phyloP scores from a whole-genome alignment of 306 rosid species.

The Hippophae gyantsensis region DNA sequence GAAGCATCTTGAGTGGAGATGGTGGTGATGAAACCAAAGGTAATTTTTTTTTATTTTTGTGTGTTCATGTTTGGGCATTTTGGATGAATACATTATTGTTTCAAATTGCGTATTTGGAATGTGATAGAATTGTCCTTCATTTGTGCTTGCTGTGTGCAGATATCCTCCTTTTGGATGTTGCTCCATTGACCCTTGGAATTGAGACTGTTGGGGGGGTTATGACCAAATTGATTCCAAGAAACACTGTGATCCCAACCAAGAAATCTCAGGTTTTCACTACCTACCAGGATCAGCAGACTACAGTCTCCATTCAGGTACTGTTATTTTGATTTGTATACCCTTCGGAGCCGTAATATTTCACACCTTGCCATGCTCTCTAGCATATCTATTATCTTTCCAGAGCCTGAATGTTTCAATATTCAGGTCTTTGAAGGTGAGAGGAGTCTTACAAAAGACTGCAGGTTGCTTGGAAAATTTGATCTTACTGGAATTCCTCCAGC shows the following conservation, averaged over 20 bases:
- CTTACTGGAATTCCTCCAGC: conserved; percentile 90
- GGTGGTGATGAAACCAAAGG: conserved; percentile 98
- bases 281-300: conserved; percentile 99
- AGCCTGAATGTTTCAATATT: conserved; percentile 3
- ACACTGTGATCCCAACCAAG: conserved; percentile 96
- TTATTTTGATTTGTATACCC: not conserved
- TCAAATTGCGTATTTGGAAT: not conserved
- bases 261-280: conserved; percentile 98
- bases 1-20: conserved; percentile 97
- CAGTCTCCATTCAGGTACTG: conserved; percentile 90
- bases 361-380: not conserved
- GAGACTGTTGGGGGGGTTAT: conserved; percentile 99
- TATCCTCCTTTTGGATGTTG: conserved; percentile 92
- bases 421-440: conserved; percentile 98
- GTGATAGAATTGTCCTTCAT: not conserved
- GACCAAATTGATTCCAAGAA: conserved; percentile 99
- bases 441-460: conserved; percentile 97
- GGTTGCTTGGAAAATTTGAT: conserved; percentile 90
- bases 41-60: conserved; percentile 7
- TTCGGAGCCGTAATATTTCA: not conserved
- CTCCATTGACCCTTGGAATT: conserved; percentile 97
- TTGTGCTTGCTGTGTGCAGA: conserved; percentile 29
- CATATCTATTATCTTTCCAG: not conserved
- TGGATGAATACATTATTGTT: too few relatives aligned
- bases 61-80: not conserved